phyloP scores from a whole-genome alignment of 2,329 filamentous ascomycete genomes.

The Cordyceps farinosa region DNA sequence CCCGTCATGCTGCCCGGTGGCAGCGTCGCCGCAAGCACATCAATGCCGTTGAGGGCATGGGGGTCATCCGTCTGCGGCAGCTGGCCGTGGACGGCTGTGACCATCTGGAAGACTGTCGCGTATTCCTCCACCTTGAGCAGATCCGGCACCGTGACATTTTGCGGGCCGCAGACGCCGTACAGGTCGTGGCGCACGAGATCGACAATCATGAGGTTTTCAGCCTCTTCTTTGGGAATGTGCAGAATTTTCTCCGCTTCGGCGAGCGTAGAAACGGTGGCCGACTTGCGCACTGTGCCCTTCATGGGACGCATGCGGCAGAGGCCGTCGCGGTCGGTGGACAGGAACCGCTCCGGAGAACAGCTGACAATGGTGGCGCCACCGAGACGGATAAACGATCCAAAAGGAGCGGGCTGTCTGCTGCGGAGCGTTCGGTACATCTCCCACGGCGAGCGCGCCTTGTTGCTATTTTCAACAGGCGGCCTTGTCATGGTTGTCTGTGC shows the following conservation, averaged over 20 bases:
- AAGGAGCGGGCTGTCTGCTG: conserved; percentile 72
- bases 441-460: conserved; percentile 55
- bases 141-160: conserved; percentile 69
- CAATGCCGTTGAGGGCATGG: conserved; percentile 50
- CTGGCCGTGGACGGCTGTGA: conserved; percentile 76
- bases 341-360: conserved; percentile 85
- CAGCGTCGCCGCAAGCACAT: conserved; percentile 72
- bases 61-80: conserved; percentile 36
- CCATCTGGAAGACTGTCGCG: conserved; percentile 85
- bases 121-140: conserved; percentile 89
- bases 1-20: conserved; percentile 96
- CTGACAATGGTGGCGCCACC: conserved; percentile 68
- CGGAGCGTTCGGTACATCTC: conserved; percentile 68
- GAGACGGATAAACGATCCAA: conserved; percentile 77
- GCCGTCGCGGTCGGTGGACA: conserved; percentile 54
- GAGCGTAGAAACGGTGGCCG: conserved; percentile 60
- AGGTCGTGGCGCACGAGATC: conserved; percentile 94
- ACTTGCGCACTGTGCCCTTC: conserved; percentile 92
- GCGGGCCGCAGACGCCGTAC: conserved; percentile 75
- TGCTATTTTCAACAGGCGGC: conserved; percentile 34
- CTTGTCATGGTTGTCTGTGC: conserved; percentile 64
- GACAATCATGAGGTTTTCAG: conserved; percentile 97
- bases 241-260: conserved; percentile 69
- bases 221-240: conserved; percentile 80
- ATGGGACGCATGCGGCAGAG: conserved; percentile 82